phyloP scores from a whole-genome alignment of 2,329 filamentous ascomycete species.

The Falciphora oryzae region DNA sequence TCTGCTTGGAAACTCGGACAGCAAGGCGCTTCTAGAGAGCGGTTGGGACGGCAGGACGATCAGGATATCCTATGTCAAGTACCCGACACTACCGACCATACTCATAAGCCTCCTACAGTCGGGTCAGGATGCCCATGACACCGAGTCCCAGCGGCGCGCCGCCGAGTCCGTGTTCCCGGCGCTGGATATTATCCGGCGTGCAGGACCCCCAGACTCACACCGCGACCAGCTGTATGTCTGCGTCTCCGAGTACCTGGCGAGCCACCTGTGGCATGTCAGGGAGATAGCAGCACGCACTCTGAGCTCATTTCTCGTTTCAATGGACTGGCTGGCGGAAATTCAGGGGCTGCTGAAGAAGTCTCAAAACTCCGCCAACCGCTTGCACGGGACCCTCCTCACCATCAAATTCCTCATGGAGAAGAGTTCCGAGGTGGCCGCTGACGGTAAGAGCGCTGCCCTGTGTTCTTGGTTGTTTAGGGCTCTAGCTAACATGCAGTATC shows the following conservation, averaged over 20 bases:
- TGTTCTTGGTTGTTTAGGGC: neutral
- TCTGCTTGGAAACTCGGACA: conserved; percentile 70
- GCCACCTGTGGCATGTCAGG: conserved; percentile 71
- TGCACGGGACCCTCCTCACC: conserved; percentile 54
- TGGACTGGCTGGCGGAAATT: conserved; percentile 41
- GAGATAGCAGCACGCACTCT: conserved; percentile 74
- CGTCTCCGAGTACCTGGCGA: conserved; percentile 59
- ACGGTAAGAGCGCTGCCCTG: neutral
- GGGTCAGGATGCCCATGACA: conserved; percentile 31
- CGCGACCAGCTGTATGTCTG: conserved; percentile 49
- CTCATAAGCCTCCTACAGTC: conserved; percentile 57
- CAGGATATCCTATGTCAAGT: conserved; percentile 64
- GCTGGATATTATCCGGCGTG: conserved; percentile 72
- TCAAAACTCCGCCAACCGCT: conserved; percentile 38
- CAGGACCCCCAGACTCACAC: conserved; percentile 55
- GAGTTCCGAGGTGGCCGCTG: neutral
- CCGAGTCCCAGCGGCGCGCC: conserved; percentile 26
- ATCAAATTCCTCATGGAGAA: conserved; percentile 50
- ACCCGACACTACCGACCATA: conserved; percentile 58
- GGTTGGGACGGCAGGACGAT: conserved; percentile 60
- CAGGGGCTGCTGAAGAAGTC: conserved; percentile 29
- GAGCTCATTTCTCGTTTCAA: conserved; percentile 53
- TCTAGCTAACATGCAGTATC: neutral
- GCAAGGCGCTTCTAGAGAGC: conserved; percentile 53
- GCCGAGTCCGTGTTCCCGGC: conserved; percentile 76